phyloP scores from a whole-genome alignment of 306 rosid genomes.

The Lagenaria siceraria region DNA sequence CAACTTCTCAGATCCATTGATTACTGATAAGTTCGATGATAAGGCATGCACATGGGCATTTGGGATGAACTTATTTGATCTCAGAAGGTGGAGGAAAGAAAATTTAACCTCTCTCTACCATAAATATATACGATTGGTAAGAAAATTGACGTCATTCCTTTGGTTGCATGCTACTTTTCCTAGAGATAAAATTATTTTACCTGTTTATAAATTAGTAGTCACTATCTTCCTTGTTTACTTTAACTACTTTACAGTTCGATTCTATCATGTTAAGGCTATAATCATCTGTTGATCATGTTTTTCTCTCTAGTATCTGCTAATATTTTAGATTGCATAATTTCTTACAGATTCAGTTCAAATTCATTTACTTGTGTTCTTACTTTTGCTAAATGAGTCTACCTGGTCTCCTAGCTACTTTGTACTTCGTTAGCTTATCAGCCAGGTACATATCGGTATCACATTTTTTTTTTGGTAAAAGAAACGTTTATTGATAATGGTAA shows the following conservation, averaged over 20 bases:
- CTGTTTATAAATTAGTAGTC: background rate
- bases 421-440: background rate
- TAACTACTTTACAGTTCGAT: background rate
- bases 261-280: background rate
- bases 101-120: constrained; percentile 55
- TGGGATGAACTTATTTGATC: constrained; percentile 86
- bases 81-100: constrained; percentile 65
- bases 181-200: background rate
- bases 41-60: constrained; percentile 95
- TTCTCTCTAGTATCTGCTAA: too few relatives aligned
- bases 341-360: background rate
- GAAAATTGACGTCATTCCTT: constrained; percentile 5
- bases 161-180: background rate
- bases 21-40: constrained; percentile 51
- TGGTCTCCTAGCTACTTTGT: background rate
- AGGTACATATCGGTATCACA: background rate
- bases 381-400: background rate
- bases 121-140: constrained; percentile 64
- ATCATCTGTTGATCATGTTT: background rate
- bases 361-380: background rate
- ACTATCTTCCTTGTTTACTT: background rate
- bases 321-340: too few relatives aligned
- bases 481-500: too few relatives aligned
- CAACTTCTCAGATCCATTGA: constrained; percentile 76
- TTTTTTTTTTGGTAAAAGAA: too few relatives aligned